These are phyloP conservation scores for Alternaria brassicicola DNA, from an alignment of 2,329 filamentous ascomycete species.

Conservation along the genomic window DNA sequence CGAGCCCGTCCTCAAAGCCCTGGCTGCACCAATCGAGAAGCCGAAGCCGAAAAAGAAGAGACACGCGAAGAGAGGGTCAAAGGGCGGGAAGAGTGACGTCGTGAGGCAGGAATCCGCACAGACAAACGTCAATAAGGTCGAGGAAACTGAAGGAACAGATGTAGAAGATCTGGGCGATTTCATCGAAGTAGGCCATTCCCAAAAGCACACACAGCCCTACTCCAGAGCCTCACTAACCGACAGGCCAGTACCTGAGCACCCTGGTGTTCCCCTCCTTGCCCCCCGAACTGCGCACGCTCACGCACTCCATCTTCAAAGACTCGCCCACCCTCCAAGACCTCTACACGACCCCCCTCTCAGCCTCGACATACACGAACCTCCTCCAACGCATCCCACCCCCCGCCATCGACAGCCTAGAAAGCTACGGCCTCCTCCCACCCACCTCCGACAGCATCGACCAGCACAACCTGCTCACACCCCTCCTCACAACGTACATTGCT, in stretches of 20 bases:
- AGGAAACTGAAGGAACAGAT: conserved; percentile 40
- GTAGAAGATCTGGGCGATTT: conserved; percentile 79
- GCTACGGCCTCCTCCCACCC: conserved; percentile 68
- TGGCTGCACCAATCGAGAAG: conserved; percentile 54
- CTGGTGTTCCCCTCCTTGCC: conserved; percentile 73
- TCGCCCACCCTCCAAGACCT: conserved; percentile 57
- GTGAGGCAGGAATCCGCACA: conserved; percentile 9
- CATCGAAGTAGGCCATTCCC: conserved; percentile 62
- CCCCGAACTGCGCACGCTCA: conserved; percentile 63
- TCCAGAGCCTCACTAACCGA: neutral
- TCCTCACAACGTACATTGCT: conserved; percentile 68
- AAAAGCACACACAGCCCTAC: neutral
- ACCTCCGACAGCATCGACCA: conserved; percentile 47
- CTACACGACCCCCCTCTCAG: conserved; percentile 65
- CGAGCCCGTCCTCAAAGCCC: conserved; percentile 68
- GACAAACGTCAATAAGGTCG: conserved; percentile 25
- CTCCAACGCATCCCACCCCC: conserved; percentile 62
- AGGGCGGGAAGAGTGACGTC: conserved; percentile 25
- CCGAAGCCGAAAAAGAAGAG: conserved; percentile 54
- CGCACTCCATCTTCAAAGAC: conserved; percentile 63
- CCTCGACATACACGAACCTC: conserved; percentile 57
- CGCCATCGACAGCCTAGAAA: conserved; percentile 69
- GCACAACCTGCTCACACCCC: conserved; percentile 64
- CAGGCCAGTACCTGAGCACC: conserved; percentile 67
- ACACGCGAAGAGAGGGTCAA: conserved; percentile 39